Evolutionary conservation across 441 rosid genomes (phyloP), one percentile per base, ranked within the genome.

Genomic region (Capsella rubella): DNA sequence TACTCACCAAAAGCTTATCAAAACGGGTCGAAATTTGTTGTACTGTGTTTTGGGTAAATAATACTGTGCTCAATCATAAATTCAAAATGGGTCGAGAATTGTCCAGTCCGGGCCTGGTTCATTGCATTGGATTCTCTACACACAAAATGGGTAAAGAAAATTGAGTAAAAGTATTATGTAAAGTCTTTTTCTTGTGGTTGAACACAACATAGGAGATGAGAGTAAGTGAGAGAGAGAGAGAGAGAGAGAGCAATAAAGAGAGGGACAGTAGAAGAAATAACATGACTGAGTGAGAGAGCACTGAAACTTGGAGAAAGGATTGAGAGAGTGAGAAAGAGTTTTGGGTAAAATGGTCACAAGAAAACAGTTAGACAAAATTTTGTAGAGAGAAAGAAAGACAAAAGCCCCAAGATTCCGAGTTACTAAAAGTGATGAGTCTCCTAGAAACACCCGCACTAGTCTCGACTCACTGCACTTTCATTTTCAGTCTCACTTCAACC

Each of bases 371-470:
- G 69, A 21, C 9, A 43, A 52, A 52, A 50, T 0, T 7, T 28
- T 21, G 60, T 63, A 21, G 67, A 28, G 51, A 46, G 47, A 58
- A 21, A 46, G 66, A 28, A 61, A 16, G 79, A 85, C 87, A 85
- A 87, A 86, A 85, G 25, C 72, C 80, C 84, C 79, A 81, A 94
- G 96, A 94, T 94, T 84, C 93, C 86, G 70, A 67, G 66, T 87
- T 94, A 84, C 92, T 87, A 71, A 82, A 82, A 85, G 77, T 60
- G 79, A 78, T 13, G 87, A 77, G 85, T 61, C 77, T 82, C 89
- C 84, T 84, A 86, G 89, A 89, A 85, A 76, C 84, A 82, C 82
- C 73, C 83, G 82, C 87, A 64, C 72, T 64, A 74, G 83, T 70
- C 56, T 83, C 81, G 78, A 75, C 74, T 81, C 69, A 49, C 64